Base-by-base conservation (phyloP, 495 filamentous ascomycete species). In the Podospora australis region DNA sequence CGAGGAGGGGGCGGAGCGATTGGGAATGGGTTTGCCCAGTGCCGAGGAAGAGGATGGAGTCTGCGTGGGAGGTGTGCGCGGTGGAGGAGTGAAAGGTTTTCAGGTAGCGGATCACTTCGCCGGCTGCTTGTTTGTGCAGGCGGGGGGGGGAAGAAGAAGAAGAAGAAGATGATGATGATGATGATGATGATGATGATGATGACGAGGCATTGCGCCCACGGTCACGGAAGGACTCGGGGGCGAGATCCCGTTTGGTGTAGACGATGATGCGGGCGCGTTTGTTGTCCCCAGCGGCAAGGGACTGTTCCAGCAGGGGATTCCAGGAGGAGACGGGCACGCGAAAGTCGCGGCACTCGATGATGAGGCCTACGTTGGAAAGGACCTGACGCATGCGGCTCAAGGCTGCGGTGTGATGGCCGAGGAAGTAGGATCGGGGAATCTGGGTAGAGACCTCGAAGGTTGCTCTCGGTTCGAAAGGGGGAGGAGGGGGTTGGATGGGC, bases 261-360 rank as follows among this genome's bases (percentile, higher is more conserved):
- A 97, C 85, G 59, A 96, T 72, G 49, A 97, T 60, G 47, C 91
- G 78, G 53, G 83, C 70, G 55, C 78, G 79, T 1, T n/a, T n/a
- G n/a, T n/a, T n/a, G n/a, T n/a, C 11, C 19, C 56, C 57, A 16
- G 40, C 26, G 3, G 78, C 72, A 21, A 97, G 69, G 6, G 74
- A 77, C 39, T 82, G 74, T 56, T 96, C 94, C 56, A 99, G 92
- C 43, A 95, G 70, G 1, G 92, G 91, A 63, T 99, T 99, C 46
- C 88, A 76, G 0, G 87, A 91, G 0, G 87, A 88, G 3, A 96
- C 65, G 2, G 92, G 92, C 6, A 94, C 80, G 29, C 92, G 84
- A 62, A 87, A 91, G 68, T 99, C 92, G 44, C 92, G 86, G 67
- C 90, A 96, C 68, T 99, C 92, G 48, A 99, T 80, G 41, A 99